Percentiles rank a stretch among this genome's conserved stretches.
Conservation (phyloP, 1,284 basidiomycete species). For the Taiwanofungus camphoratus region DNA sequence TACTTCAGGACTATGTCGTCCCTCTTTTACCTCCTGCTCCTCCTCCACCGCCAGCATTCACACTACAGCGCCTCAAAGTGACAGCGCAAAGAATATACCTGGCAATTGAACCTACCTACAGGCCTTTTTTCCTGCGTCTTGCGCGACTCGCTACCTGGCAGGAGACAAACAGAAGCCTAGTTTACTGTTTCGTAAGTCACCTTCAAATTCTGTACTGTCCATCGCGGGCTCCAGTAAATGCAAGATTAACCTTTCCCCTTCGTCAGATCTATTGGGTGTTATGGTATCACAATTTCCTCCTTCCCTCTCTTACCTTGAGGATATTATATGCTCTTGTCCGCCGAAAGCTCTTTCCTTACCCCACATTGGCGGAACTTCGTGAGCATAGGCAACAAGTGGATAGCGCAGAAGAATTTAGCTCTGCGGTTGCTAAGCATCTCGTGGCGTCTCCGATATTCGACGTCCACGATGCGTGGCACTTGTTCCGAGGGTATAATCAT, state of each 20-base stretch:
- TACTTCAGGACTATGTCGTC: slow-evolving; percentile 36
- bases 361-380: slow-evolving; percentile 47
- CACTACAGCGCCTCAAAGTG: slow-evolving; percentile 46
- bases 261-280: slow-evolving; percentile 54
- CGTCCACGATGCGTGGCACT: slow-evolving; percentile 46
- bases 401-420: slow-evolving; percentile 46
- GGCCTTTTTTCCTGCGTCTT: slow-evolving; percentile 36
- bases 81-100: slow-evolving; percentile 51
- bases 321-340: slow-evolving; percentile 44
- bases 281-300: slow-evolving; percentile 54
- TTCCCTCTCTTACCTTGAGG: slow-evolving; percentile 44
- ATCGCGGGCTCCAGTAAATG: neutral
- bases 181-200: slow-evolving; percentile 46
- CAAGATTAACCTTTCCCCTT: slow-evolving; percentile 7
- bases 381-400: slow-evolving; percentile 42
- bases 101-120: slow-evolving; percentile 44
- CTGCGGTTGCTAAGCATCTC: slow-evolving; percentile 42
- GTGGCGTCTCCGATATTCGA: slow-evolving; percentile 40
- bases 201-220: neutral
- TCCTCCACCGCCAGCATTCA: slow-evolving; percentile 39
- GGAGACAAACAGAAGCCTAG: slow-evolving; percentile 38
- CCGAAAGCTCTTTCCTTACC: slow-evolving; percentile 47
- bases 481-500: slow-evolving; percentile 37
- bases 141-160: slow-evolving; percentile 50
- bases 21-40: slow-evolving; percentile 39